These are phyloP conservation scores for Tephrocybe sp. DNA, from an alignment of 768 basidiomycete genomes.

Conservation along the genomic window DNA sequence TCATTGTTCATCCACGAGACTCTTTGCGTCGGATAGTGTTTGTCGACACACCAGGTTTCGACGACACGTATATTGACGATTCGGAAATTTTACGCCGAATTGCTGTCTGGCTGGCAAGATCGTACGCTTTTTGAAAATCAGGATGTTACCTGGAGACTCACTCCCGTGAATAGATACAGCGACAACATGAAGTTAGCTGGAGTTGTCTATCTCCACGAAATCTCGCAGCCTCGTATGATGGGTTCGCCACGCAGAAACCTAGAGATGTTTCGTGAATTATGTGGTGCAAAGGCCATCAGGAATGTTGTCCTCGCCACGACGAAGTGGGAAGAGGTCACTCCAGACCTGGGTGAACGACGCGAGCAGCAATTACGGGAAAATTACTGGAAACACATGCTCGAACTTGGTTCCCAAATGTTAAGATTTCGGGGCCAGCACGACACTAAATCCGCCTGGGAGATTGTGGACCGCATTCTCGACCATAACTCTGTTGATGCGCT, in stretches of 20 bases:
- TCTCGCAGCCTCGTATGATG: slow-evolving; percentile 26
- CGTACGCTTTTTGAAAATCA: slow-evolving; percentile 20
- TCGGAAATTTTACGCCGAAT: slow-evolving; percentile 18
- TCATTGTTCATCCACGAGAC: slow-evolving; percentile 12
- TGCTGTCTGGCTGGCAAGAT: slow-evolving; percentile 18
- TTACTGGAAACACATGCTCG: slow-evolving; percentile 43
- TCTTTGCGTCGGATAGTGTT: slow-evolving; percentile 9
- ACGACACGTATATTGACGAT: slow-evolving; percentile 17
- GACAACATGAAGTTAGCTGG: slow-evolving; percentile 8
- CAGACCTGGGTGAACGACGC: slow-evolving; percentile 33
- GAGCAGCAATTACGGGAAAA: slow-evolving; percentile 39
- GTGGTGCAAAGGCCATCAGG: slow-evolving; percentile 26
- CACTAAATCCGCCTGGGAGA: slow-evolving; percentile 10
- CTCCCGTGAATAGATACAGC: slow-evolving; percentile 10
- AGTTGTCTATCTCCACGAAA: slow-evolving; percentile 12
- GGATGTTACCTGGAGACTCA: slow-evolving; percentile 23
- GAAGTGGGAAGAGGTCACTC: slow-evolving; percentile 38
- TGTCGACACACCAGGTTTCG: slow-evolving; percentile 22
- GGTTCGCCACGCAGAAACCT: slow-evolving; percentile 29
- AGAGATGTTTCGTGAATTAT: slow-evolving; percentile 31
- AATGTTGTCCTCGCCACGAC: slow-evolving; percentile 33
- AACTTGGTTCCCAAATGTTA: slow-evolving; percentile 35
- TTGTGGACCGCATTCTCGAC: slow-evolving; percentile 28
- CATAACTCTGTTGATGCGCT: slow-evolving; percentile 14
- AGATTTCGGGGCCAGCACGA: slow-evolving; percentile 28